These are phyloP conservation scores for Fragaria vesca DNA, from an alignment of 306 rosid species.

Conservation along the genomic window DNA sequence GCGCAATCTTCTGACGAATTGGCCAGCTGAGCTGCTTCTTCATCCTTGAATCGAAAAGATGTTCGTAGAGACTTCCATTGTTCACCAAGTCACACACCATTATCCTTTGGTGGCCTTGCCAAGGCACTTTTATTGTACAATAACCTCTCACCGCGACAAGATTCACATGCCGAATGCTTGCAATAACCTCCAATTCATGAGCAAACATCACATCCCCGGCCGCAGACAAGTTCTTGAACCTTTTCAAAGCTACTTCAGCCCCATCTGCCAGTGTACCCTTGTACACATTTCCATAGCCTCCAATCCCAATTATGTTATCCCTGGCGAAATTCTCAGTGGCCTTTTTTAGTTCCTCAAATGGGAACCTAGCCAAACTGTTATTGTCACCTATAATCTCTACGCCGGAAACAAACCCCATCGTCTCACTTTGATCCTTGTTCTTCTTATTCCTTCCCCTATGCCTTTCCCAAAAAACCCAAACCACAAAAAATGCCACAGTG, in stretches of 20 bases:
- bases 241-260: constrained; percentile 26
- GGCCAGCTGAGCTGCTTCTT: constrained; percentile 30
- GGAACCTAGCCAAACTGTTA: constrained; percentile 12
- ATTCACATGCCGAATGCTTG: constrained; percentile 25
- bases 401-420: not conserved
- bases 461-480: constrained; percentile 20
- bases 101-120: constrained; percentile 30
- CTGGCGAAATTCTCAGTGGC: constrained; percentile 10
- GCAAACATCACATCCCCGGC: constrained; percentile 12
- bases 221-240: constrained; percentile 22
- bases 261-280: constrained; percentile 19
- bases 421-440: not conserved
- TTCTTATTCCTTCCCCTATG: constrained; percentile 6
- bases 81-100: constrained; percentile 26
- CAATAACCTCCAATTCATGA: constrained; percentile 26
- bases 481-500: constrained; percentile 12
- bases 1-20: constrained; percentile 22
- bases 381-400: not conserved
- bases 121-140: constrained; percentile 5
- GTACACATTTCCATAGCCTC: constrained; percentile 21
- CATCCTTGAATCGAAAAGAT: constrained; percentile 18
- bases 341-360: constrained; percentile 18
- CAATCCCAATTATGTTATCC: constrained; percentile 17
- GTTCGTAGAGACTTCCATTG: constrained; percentile 34
- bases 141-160: constrained; percentile 23